A percentile compares a stretch with the other conserved stretches of the same genome.
Evolutionary conservation across 495 filamentous ascomycete species (phyloP).

Genomic region (Aspergillus mulundensis): DNA sequence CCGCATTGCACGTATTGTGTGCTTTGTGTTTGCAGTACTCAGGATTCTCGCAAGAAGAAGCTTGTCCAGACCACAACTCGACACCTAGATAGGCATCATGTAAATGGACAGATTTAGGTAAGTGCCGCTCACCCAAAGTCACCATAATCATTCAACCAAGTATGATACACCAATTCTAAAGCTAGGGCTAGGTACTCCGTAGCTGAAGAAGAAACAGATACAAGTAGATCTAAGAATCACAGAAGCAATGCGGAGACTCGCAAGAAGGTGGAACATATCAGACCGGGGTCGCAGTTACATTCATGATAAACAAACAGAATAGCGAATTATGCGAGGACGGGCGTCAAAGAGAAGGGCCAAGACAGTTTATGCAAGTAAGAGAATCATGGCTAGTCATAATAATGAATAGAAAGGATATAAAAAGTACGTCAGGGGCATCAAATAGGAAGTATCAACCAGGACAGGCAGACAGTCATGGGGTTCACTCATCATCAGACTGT

Average conservation of each 20-base stretch:
- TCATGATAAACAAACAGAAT: not conserved
- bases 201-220: conserved; percentile 19
- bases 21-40: too few relatives aligned
- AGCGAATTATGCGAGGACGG: not conserved
- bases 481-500: conserved; percentile 36
- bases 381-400: conserved; percentile 20
- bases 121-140: conserved; percentile 3
- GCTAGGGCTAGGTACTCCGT: conserved; percentile 13
- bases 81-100: too few relatives aligned
- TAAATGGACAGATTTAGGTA: too few relatives aligned
- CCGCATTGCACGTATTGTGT: too few relatives aligned
- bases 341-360: conserved; percentile 10
- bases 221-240: conserved; percentile 11
- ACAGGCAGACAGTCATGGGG: not conserved
- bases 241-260: conserved; percentile 7
- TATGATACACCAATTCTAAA: conserved; percentile 40
- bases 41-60: too few relatives aligned
- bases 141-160: conserved; percentile 12
- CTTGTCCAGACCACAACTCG: too few relatives aligned
- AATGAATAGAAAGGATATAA: conserved; percentile 9
- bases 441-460: not conserved
- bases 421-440: conserved; percentile 11
- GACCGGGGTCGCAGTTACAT: not conserved
- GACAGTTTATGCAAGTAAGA: conserved; percentile 13
- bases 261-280: not conserved